phyloP scores from a whole-genome alignment of 495 filamentous ascomycete species.

The Penicillium fimorum region DNA sequence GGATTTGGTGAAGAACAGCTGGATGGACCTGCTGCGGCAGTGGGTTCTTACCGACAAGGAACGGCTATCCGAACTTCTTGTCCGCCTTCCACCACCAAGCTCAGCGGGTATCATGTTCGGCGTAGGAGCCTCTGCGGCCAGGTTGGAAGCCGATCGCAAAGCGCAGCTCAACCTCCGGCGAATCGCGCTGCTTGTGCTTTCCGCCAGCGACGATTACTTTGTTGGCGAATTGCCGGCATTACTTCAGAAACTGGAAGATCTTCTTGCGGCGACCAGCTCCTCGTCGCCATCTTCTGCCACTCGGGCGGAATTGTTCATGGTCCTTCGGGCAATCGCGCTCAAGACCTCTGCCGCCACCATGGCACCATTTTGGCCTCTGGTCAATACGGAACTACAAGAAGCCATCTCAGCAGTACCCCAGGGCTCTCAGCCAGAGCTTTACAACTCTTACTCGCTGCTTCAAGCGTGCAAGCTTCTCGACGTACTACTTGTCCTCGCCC shows the following conservation, averaged over 20 bases:
- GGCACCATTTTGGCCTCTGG: slow-evolving; percentile 80
- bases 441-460: slow-evolving; percentile 69
- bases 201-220: slow-evolving; percentile 72
- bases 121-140: slow-evolving; percentile 91
- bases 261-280: slow-evolving; percentile 78
- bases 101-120: slow-evolving; percentile 98
- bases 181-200: slow-evolving; percentile 72
- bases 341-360: slow-evolving; percentile 74
- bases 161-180: slow-evolving; percentile 88
- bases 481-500: slow-evolving; percentile 73
- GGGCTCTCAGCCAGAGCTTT: slow-evolving; percentile 70
- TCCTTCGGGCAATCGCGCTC: slow-evolving; percentile 76
- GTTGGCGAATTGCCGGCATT: slow-evolving; percentile 69
- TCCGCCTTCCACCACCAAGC: slow-evolving; percentile 76
- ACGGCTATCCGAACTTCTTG: slow-evolving; percentile 74
- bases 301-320: slow-evolving; percentile 84
- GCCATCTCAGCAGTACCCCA: slow-evolving; percentile 75
- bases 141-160: slow-evolving; percentile 89
- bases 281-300: slow-evolving; percentile 91
- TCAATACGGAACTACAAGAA: slow-evolving; percentile 82
- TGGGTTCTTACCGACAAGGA: slow-evolving; percentile 86
- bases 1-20: slow-evolving; percentile 63
- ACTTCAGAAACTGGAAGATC: slow-evolving; percentile 81
- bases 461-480: slow-evolving; percentile 94
- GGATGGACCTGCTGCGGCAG: slow-evolving; percentile 80